Evolutionary conservation across 176 grass and related monocot species (phyloP), one percentile per base, ranked within the genome.

Genomic region (Musa itinerans): DNA sequence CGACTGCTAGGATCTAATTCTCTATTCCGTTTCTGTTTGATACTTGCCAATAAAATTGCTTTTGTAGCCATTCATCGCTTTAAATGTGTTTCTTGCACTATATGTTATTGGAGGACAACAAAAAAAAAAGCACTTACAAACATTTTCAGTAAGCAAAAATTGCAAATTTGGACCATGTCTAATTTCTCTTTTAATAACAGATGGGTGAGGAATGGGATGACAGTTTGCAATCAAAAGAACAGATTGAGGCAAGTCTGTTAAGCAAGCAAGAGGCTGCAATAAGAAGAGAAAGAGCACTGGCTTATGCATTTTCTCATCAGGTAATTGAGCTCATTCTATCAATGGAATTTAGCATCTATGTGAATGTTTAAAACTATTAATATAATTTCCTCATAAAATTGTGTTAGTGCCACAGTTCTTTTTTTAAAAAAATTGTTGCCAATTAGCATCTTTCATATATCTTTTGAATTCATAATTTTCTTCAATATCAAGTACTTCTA

Each of bases 231-330:
- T 87, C 95, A 67, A 99, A 86, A 69, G 86, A 99, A 79, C 83
- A 99, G 78, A 89, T 99, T 8, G 91, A 99, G 64, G 95, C 95
- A 9, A 86, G 88, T 74, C 79, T 99, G 53, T 80, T 92, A 74
- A 99, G 85, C 91, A 99, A 90, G 76, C 95, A 99, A 83, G 95
- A 88, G 74, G 95, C 95, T 71, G 58, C 86, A 0, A 72, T 89
- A 81, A 91, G 90, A 92, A 94, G 95, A 86, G 95, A 99, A 79
- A 86, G 95, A 80, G 84, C 91, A 9, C 68, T 99, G 1, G 95
- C 95, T 64, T 99, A 99, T 78, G 90, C 95, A 68, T 99, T 99
- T 80, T 91, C 95, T 72, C 95, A 99, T 87, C 95, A 99, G 90
- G 95, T 99, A 81, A 69, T 75, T 1, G 12, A 14, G 49, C 43